Evolutionary conservation across 768 basidiomycete species (phyloP).

Genomic region (Sporobolomyces phaffii): DNA sequence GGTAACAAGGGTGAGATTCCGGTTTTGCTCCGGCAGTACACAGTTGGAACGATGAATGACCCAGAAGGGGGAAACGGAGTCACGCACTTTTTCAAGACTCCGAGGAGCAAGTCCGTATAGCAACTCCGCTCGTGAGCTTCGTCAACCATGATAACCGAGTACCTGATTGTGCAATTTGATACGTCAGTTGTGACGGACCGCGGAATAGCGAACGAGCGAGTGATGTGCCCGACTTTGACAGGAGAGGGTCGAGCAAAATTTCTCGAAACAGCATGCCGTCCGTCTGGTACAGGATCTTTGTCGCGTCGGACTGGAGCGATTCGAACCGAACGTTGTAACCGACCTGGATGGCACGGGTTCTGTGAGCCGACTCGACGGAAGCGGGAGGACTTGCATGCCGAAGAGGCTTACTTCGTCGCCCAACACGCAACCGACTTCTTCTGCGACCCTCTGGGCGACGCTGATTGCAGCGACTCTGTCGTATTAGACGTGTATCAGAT

Average conservation of each 20-base stretch:
- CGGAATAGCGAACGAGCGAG: too few relatives aligned
- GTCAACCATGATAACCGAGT: conserved; percentile 97
- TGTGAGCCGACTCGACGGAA: neutral
- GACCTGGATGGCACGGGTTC: conserved; percentile 58
- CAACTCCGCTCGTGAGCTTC: conserved; percentile 94
- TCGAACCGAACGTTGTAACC: conserved; percentile 98
- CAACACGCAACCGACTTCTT: conserved; percentile 80
- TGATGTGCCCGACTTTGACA: conserved; percentile 60
- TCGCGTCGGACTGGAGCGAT: conserved; percentile 78
- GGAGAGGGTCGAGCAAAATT: conserved; percentile 79
- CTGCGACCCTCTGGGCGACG: conserved; percentile 80
- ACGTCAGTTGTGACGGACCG: too few relatives aligned
- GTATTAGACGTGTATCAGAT: conserved; percentile 74
- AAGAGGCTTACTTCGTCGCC: conserved; percentile 70
- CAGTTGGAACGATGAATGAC: too few relatives aligned
- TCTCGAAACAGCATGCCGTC: conserved; percentile 85
- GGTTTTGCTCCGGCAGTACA: too few relatives aligned
- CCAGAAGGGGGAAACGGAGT: too few relatives aligned
- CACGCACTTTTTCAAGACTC: conserved; percentile 81
- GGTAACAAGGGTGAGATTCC: too few relatives aligned
- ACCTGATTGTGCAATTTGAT: conserved; percentile 49
- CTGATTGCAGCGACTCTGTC: conserved; percentile 90
- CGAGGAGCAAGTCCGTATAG: conserved; percentile 90
- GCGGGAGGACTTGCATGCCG: neutral
- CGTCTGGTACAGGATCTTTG: conserved; percentile 90